phyloP scores from a whole-genome alignment of 208 protist genomes.

The Herpetomonas tarakana region DNA sequence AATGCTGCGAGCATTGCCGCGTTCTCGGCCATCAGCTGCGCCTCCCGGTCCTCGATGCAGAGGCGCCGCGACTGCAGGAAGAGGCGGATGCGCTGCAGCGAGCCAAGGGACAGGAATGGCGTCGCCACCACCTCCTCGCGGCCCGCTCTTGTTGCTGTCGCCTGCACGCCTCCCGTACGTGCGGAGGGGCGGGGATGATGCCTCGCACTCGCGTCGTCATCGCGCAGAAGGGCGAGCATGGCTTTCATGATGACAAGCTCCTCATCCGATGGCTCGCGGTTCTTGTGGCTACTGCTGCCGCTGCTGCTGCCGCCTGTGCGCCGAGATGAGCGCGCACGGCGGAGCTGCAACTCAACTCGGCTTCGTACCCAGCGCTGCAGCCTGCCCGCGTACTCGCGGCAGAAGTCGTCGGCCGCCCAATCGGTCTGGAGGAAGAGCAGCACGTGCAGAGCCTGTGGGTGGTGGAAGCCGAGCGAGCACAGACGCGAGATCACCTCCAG shows the following conservation, averaged over 20 bases:
- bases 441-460: conserved; percentile 55
- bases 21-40: conserved; percentile 16
- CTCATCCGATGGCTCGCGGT: not conserved
- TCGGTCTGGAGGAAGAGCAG: conserved; percentile 56
- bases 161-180: too few species aligned
- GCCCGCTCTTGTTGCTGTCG: not conserved
- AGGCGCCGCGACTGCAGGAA: conserved; percentile 8
- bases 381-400: not conserved
- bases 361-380: not conserved
- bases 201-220: not conserved
- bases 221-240: conserved; percentile 1
- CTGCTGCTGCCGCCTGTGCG: not conserved
- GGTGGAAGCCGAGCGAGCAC: conserved; percentile 59
- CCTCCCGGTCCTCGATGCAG: conserved; percentile 1
- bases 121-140: too few species aligned
- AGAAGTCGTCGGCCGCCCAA: conserved; percentile 1
- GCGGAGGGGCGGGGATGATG: not conserved
- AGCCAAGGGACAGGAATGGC: conserved; percentile 4
- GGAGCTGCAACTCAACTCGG: conserved; percentile 4
- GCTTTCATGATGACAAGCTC: not conserved
- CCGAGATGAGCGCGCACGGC: not conserved
- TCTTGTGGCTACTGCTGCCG: too few species aligned
- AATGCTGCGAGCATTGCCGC: conserved; percentile 1
- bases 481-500: conserved; percentile 53
- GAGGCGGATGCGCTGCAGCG: conserved; percentile 11